A percentile compares a stretch with the other conserved stretches of the same genome.
These are phyloP conservation scores for Aspergillus aculeatus DNA, from an alignment of 2,329 filamentous ascomycete species.

Conservation along the genomic window DNA sequence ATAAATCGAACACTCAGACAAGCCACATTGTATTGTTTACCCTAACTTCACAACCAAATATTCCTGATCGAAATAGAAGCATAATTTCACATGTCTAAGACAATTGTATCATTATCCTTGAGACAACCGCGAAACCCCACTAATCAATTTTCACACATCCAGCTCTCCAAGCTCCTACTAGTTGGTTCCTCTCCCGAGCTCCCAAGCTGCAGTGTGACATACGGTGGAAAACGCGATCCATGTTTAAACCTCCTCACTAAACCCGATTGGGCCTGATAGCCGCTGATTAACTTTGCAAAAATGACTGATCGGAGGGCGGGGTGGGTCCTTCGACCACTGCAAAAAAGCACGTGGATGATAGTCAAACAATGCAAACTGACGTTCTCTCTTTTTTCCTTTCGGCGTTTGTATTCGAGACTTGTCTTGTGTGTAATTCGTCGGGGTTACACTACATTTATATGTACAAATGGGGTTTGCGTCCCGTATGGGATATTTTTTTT, in stretches of 20 bases:
- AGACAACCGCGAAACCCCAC: too few relatives aligned
- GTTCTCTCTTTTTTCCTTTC: not conserved
- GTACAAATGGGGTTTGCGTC: constrained; percentile 5
- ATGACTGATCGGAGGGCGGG: constrained; percentile 21
- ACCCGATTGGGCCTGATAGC: constrained; percentile 9
- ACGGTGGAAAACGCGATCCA: constrained; percentile 18
- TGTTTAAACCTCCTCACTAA: constrained; percentile 14
- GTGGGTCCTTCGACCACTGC: not conserved
- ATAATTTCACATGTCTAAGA: too few relatives aligned
- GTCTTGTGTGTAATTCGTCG: not conserved
- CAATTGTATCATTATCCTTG: too few relatives aligned
- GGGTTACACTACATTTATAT: not conserved
- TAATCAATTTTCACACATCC: too few relatives aligned
- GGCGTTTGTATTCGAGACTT: not conserved
- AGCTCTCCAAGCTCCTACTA: not conserved
- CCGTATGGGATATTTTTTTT: too few relatives aligned
- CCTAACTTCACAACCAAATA: too few relatives aligned
- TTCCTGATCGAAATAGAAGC: too few relatives aligned
- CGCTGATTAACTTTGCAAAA: constrained; percentile 22
- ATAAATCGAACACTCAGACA: not conserved
- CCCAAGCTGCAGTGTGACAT: constrained; percentile 14
- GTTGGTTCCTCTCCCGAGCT: not conserved
- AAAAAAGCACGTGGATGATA: constrained; percentile 18
- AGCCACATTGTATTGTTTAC: not conserved
- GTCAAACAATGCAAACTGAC: constrained; percentile 18